These are phyloP conservation scores for Plasmodium gonderi DNA, from an alignment of 169 alveolate species.

Conservation along the genomic window DNA sequence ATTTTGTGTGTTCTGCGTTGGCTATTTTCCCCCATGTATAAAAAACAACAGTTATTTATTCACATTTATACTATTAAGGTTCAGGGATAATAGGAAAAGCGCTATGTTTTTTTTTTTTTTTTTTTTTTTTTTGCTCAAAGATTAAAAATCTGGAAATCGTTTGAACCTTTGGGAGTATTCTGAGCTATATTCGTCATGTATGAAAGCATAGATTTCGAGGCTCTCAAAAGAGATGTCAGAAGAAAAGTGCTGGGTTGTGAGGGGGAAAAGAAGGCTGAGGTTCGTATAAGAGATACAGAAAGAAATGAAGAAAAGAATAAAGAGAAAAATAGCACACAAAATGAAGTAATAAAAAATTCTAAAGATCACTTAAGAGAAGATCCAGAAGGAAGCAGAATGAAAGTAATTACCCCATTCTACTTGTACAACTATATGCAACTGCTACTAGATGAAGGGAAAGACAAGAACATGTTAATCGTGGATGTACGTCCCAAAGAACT, in stretches of 20 bases:
- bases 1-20: not conserved
- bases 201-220: constrained; percentile 36
- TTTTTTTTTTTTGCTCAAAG: not conserved
- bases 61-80: too few species aligned
- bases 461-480: constrained; percentile 22
- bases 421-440: constrained; percentile 65
- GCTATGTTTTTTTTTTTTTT: not conserved
- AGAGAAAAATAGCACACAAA: not conserved
- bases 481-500: constrained; percentile 12
- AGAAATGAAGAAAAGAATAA: not conserved
- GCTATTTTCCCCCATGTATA: too few species aligned
- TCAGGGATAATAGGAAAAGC: not conserved
- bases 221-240: constrained; percentile 22
- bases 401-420: constrained; percentile 17
- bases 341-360: not conserved
- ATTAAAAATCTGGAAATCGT: too few species aligned
- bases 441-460: constrained; percentile 24
- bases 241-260: not conserved
- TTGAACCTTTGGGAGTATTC: not conserved
- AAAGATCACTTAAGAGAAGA: not conserved
- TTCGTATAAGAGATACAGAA: not conserved
- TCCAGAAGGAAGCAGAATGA: not conserved
- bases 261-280: not conserved
- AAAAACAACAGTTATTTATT: not conserved
- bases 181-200: not conserved